phyloP scores from a whole-genome alignment of 441 rosid genomes.

The Pelargonium cotyledonis region DNA sequence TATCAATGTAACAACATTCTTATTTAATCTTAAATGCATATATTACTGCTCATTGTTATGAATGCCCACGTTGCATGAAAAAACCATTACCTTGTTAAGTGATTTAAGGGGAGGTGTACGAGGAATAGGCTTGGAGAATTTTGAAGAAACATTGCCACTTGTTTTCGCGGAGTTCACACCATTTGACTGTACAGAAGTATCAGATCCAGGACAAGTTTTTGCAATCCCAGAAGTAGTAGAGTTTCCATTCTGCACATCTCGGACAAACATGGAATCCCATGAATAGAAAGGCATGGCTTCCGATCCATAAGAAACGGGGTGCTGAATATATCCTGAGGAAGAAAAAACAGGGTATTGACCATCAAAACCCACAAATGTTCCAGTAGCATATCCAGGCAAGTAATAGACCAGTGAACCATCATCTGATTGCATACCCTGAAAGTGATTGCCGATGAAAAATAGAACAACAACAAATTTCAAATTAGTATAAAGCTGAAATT shows the following conservation, averaged over 20 bases:
- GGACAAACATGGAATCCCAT: background rate
- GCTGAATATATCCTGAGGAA: slow-evolving; percentile 41
- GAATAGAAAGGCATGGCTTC: background rate
- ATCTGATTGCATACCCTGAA: slow-evolving; percentile 43
- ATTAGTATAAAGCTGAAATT: slow-evolving; percentile 14
- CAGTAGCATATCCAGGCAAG: slow-evolving; percentile 41
- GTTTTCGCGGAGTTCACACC: slow-evolving; percentile 24
- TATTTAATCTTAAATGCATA: background rate
- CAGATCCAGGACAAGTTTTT: slow-evolving; percentile 20
- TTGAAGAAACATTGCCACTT: slow-evolving; percentile 27
- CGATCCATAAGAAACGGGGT: slow-evolving; percentile 2
- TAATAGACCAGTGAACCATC: slow-evolving; percentile 43
- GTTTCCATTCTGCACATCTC: background rate
- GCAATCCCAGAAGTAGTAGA: slow-evolving; percentile 27
- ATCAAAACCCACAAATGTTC: slow-evolving; percentile 34
- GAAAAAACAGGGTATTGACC: slow-evolving; percentile 44
- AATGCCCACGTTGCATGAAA: background rate
- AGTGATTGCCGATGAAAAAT: slow-evolving; percentile 15
- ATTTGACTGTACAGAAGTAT: background rate
- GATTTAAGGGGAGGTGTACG: slow-evolving; percentile 29
- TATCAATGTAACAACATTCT: background rate
- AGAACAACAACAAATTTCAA: slow-evolving; percentile 13
- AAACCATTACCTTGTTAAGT: slow-evolving; percentile 34
- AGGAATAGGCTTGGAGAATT: slow-evolving; percentile 25
- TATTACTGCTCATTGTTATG: background rate